These are phyloP conservation scores for Phytopythium ostracodes DNA, from an alignment of 352 stramenopile species.

Conservation along the genomic window DNA sequence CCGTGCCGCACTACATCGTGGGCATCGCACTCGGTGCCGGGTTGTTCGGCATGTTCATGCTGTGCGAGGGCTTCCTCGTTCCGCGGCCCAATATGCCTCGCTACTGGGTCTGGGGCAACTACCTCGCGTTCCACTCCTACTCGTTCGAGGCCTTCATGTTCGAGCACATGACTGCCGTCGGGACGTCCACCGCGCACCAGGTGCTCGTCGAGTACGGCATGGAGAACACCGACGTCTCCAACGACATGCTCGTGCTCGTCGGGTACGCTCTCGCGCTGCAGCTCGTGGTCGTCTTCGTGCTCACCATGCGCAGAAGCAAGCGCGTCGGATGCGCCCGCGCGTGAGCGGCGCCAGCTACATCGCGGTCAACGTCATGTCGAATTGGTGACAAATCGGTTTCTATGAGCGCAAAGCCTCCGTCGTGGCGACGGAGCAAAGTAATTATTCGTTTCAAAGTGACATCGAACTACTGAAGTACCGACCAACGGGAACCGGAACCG, in stretches of 20 bases:
- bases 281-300: conserved; percentile 36
- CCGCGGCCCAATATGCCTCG: conserved; percentile 49
- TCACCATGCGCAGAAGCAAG: conserved; percentile 16
- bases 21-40: conserved; percentile 77
- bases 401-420: background rate
- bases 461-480: background rate
- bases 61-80: conserved; percentile 87
- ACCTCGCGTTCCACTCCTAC: conserved; percentile 87
- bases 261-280: conserved; percentile 47
- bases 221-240: conserved; percentile 40
- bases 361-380: background rate
- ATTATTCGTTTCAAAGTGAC: background rate
- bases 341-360: background rate
- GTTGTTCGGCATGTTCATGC: conserved; percentile 86
- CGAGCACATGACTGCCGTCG: conserved; percentile 53
- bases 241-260: conserved; percentile 57
- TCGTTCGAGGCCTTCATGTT: conserved; percentile 85
- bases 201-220: conserved; percentile 51
- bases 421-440: no score
- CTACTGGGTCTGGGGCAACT: conserved; percentile 85
- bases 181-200: conserved; percentile 7
- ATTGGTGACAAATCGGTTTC: background rate
- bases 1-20: conserved; percentile 85
- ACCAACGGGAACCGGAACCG: no score
- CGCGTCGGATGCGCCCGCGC: background rate